A percentile compares a stretch with the other conserved stretches of the same genome.
phyloP scores from a whole-genome alignment of 306 rosid species.

The Medicago arabica region DNA sequence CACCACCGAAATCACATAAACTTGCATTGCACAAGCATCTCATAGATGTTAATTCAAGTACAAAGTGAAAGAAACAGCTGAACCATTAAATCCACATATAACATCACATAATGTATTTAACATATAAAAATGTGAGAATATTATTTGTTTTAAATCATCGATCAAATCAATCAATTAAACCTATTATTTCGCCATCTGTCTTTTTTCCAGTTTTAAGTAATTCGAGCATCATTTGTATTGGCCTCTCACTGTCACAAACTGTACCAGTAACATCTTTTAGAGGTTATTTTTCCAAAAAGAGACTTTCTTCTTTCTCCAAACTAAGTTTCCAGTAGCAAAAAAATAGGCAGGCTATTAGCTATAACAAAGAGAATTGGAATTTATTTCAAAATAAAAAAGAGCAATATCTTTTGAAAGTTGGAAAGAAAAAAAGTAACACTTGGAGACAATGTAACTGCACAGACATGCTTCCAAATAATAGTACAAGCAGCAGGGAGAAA shows the following conservation, averaged over 20 bases:
- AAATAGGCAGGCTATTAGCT: not conserved
- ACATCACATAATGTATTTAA: not conserved
- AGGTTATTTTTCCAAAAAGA: conserved; percentile 1
- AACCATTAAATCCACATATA: conserved; percentile 5
- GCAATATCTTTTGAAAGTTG: too few species aligned
- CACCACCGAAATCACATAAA: conserved; percentile 10
- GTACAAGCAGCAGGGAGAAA: not conserved
- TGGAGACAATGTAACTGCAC: too few species aligned
- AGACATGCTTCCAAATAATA: conserved; percentile 10
- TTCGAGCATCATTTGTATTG: not conserved
- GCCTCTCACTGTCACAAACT: not conserved
- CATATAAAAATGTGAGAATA: not conserved
- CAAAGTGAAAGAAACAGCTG: conserved; percentile 11
- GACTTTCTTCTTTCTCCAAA: not conserved
- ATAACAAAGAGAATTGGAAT: too few species aligned
- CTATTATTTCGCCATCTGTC: not conserved
- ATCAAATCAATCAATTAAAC: conserved; percentile 12
- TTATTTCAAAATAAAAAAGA: too few species aligned
- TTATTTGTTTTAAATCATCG: not conserved
- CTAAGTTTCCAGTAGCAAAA: not conserved
- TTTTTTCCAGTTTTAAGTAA: not conserved
- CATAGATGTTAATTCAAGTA: conserved; percentile 3
- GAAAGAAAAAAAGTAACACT: too few species aligned
- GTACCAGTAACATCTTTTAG: not conserved
- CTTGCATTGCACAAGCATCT: conserved; percentile 34